Base-by-base conservation (phyloP, 495 filamentous ascomycete species). In the Penicillium verhagenii region DNA sequence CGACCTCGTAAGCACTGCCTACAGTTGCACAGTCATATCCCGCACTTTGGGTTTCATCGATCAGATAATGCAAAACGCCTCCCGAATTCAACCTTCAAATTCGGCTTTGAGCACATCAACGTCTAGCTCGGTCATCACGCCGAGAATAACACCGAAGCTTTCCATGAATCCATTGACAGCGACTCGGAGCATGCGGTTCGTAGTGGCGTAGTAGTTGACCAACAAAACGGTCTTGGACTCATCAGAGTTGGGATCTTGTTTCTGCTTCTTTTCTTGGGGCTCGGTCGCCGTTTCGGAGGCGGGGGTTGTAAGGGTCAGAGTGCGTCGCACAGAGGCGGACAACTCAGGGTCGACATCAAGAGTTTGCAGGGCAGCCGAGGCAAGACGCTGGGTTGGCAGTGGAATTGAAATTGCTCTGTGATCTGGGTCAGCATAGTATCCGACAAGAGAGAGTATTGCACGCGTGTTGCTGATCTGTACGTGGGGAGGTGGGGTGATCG, bases 131-230 rank as follows among this genome's bases (percentile, higher is more conserved):
- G 87, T 82, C 86, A 95, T 95, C 0, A 94, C 86, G 28, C 87
- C 87, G 40, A 97, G 67, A 0, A 97, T 84, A 31, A 96, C 83
- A 9, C 85, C 82, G 24, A 97, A 61, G 58, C 89, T 95, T 57
- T 97, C 94, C 79, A 97, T 91, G 65, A 96, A 96, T n/a, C 93
- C 91, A 73, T 98, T 98, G 58, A 96, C 93, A 13, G 94, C 91
- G 9, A 98, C 94, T 14, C 94, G 86, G 57, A 98, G 79, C 95
- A 97, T 97, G 52, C 94, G 86, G 58, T 96, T 94, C 14, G 94
- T 97, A 0, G 91, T 92, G 0, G 94, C 94, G 44, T 80, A 82
- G 75, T 97, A 98, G 47, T 87, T 82, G 9, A 86, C 86, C 33
- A 80, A 75, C 40, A 98, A 78, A 6, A 92, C 73, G 4, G 79